Evolutionary conservation across 805 yeast species (phyloP).

Genomic region (Suhomyces sp.): DNA sequence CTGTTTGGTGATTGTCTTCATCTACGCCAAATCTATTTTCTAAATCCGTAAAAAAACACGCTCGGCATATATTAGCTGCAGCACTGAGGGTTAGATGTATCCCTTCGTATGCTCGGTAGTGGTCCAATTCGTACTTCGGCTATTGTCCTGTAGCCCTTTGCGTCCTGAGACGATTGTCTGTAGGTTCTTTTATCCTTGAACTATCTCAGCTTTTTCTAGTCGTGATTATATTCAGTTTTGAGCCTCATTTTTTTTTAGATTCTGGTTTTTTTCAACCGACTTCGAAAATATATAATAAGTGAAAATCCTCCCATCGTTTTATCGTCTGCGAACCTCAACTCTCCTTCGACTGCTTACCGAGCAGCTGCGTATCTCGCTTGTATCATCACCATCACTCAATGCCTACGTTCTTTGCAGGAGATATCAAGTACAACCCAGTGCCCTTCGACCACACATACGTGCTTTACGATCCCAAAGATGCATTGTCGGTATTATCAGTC

Average conservation of each 20-base stretch:
- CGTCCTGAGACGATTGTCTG: background rate
- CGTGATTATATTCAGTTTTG: background rate
- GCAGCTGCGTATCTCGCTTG: background rate
- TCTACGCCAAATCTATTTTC: background rate
- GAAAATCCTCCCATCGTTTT: background rate
- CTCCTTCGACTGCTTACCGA: background rate
- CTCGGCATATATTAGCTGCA: background rate
- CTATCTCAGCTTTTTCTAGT: background rate
- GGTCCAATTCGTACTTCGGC: background rate
- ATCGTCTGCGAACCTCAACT: background rate
- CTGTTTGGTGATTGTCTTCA: background rate
- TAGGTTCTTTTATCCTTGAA: background rate
- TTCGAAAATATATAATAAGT: background rate
- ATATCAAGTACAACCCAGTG: conserved; percentile 24
- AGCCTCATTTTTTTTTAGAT: background rate
- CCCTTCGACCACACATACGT: conserved; percentile 89
- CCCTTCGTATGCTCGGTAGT: background rate
- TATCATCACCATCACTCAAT: conserved; percentile 4
- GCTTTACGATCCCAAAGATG: conserved; percentile 66
- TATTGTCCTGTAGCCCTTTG: background rate
- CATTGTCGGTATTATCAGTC: conserved; percentile 59
- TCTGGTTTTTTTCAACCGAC: background rate
- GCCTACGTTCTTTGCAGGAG: conserved; percentile 16
- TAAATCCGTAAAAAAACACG: background rate
- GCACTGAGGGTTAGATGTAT: background rate